Conservation (phyloP, 345 rosid species). For the Leavenworthia alabamica region DNA sequence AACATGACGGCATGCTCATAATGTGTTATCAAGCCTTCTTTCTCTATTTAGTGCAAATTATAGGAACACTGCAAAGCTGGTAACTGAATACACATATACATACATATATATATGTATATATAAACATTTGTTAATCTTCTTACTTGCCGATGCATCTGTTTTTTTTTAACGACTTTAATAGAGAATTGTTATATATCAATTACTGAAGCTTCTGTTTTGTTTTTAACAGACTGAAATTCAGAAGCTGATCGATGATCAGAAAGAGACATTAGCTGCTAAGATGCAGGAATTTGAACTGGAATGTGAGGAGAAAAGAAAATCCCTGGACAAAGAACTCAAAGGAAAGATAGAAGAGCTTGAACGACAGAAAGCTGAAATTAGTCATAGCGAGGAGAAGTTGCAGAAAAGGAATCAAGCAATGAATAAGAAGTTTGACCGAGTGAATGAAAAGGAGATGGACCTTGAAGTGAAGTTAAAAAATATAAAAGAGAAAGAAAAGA, state of each 20-base stretch:
- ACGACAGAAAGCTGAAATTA: constrained; percentile 42
- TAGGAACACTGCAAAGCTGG: not conserved
- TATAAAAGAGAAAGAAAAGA: constrained; percentile 57
- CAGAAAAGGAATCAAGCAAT: constrained; percentile 55
- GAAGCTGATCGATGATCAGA: constrained; percentile 60
- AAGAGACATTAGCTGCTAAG: constrained; percentile 44
- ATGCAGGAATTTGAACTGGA: constrained; percentile 54
- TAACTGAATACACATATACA: not conserved
- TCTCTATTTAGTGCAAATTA: not conserved
- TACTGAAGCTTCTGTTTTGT: not conserved
- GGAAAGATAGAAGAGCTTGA: constrained; percentile 43
- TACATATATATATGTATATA: not conserved
- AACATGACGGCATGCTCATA: not conserved
- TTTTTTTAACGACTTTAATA: not conserved
- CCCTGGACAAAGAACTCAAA: constrained; percentile 55
- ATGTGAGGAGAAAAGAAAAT: constrained; percentile 51
- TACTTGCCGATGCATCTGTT: not conserved
- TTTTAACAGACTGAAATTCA: constrained; percentile 55
- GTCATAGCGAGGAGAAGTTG: constrained; percentile 64
- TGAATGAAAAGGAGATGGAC: constrained; percentile 74
- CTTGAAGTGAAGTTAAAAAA: constrained; percentile 56
- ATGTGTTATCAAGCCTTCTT: not conserved
- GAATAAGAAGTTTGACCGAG: constrained; percentile 57
- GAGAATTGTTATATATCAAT: not conserved
- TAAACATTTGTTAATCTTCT: not conserved